A percentile compares a stretch with the other conserved stretches of the same genome.
Conservation (phyloP, 2,329 filamentous ascomycete genomes). For the Curvularia lunata region DNA sequence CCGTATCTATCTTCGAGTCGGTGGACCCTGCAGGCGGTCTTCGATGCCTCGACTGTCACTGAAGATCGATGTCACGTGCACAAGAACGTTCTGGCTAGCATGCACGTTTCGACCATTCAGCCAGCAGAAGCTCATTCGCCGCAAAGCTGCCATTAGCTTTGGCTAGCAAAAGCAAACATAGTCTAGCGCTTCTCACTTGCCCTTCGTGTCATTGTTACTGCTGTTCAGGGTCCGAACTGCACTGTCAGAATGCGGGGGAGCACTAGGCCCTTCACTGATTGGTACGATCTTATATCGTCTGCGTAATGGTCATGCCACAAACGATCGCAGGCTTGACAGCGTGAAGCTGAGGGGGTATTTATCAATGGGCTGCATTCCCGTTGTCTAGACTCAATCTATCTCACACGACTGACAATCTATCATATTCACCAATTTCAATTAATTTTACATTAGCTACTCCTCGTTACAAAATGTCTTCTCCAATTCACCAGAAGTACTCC, state of each 20-base stretch:
- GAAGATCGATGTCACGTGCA: constrained; percentile 12
- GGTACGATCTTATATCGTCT: constrained; percentile 42
- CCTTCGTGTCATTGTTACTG: constrained; percentile 33
- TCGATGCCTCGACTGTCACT: constrained; percentile 11
- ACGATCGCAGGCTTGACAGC: constrained; percentile 25
- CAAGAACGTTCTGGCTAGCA: constrained; percentile 7
- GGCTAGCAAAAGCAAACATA: constrained; percentile 3
- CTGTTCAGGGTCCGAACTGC: constrained; percentile 35
- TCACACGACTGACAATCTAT: not conserved
- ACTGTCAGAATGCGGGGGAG: constrained; percentile 43
- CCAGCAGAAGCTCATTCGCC: constrained; percentile 19
- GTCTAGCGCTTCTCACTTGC: constrained; percentile 14
- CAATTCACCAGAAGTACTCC: constrained; percentile 49
- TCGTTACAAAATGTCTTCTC: constrained; percentile 40
- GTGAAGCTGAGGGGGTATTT: constrained; percentile 28
- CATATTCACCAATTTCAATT: no score
- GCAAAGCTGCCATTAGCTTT: constrained; percentile 3
- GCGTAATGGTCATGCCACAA: constrained; percentile 43
- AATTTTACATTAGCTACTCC: not conserved
- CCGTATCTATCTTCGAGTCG: not conserved
- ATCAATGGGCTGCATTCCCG: constrained; percentile 16
- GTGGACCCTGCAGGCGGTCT: constrained; percentile 5
- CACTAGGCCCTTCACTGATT: constrained; percentile 34
- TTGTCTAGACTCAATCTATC: not conserved
- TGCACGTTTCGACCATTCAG: not conserved